Percentiles rank a stretch among this genome's conserved stretches.
Conservation (phyloP, 2,329 filamentous ascomycete species). For the Sarocladiaceae sp. region DNA sequence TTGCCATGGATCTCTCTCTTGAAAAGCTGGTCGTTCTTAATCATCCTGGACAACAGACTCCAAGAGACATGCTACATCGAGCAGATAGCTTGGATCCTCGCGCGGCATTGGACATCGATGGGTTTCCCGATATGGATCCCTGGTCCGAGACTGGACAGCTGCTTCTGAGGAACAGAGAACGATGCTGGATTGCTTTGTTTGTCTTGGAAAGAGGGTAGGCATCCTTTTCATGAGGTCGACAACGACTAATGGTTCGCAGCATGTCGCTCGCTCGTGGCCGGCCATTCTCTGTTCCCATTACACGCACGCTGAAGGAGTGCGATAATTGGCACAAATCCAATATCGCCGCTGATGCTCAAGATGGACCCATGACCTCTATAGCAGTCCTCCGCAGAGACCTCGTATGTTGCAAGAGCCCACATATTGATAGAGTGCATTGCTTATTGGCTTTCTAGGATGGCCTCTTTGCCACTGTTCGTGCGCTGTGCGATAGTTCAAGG, state of each 20-base stretch:
- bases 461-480: constrained; percentile 53
- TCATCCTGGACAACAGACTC: constrained; percentile 38
- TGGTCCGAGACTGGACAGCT: constrained; percentile 55
- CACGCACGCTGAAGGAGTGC: constrained; percentile 61
- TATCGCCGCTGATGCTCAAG: constrained; percentile 56
- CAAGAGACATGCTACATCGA: constrained; percentile 46
- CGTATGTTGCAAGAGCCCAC: constrained; percentile 30
- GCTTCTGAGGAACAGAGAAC: constrained; percentile 60
- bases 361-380: constrained; percentile 69
- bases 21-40: constrained; percentile 65
- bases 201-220: constrained; percentile 64
- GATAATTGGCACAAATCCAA: constrained; percentile 64
- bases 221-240: not conserved
- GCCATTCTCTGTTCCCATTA: constrained; percentile 64
- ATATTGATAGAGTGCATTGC: too few species aligned
- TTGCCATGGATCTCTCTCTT: constrained; percentile 64
- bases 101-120: constrained; percentile 63
- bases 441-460: constrained; percentile 35
- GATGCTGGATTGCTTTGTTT: constrained; percentile 68
- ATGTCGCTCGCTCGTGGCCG: constrained; percentile 68
- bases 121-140: constrained; percentile 60
- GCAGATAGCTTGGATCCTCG: constrained; percentile 66
- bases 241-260: constrained; percentile 18
- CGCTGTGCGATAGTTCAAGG: constrained; percentile 54
- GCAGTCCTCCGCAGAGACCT: constrained; percentile 65